These are phyloP conservation scores for Geosmithia morbida DNA, from an alignment of 2,329 filamentous ascomycete genomes.

Conservation along the genomic window DNA sequence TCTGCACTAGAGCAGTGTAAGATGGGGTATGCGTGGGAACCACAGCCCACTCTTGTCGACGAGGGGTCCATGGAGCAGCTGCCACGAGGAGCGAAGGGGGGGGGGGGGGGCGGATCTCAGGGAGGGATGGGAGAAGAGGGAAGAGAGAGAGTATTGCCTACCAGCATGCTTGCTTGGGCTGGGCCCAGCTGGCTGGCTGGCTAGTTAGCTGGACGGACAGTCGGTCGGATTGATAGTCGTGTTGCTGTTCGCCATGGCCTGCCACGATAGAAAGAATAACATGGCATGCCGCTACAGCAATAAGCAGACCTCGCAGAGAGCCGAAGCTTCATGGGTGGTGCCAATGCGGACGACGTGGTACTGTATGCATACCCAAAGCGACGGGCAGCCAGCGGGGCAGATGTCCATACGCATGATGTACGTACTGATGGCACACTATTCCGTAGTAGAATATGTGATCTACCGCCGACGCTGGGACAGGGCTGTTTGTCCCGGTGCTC, in stretches of 20 bases:
- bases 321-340: no score
- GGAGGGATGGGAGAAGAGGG: neutral
- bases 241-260: neutral
- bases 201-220: neutral
- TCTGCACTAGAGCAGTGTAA: neutral
- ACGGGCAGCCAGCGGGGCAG: neutral
- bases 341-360: no score
- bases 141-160: neutral
- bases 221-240: neutral
- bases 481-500: no score
- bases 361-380: neutral
- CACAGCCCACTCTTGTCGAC: neutral
- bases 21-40: neutral
- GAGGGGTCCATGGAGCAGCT: neutral
- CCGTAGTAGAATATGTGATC: neutral
- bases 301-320: no score
- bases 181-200: no score
- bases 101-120: no score
- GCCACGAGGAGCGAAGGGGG: neutral
- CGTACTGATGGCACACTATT: neutral
- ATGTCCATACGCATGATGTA: neutral
- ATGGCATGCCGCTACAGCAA: neutral
- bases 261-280: neutral
- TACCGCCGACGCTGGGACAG: no score
- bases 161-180: neutral